Conservation (phyloP, 2,329 filamentous ascomycete genomes). For the Claviceps maximensis region DNA sequence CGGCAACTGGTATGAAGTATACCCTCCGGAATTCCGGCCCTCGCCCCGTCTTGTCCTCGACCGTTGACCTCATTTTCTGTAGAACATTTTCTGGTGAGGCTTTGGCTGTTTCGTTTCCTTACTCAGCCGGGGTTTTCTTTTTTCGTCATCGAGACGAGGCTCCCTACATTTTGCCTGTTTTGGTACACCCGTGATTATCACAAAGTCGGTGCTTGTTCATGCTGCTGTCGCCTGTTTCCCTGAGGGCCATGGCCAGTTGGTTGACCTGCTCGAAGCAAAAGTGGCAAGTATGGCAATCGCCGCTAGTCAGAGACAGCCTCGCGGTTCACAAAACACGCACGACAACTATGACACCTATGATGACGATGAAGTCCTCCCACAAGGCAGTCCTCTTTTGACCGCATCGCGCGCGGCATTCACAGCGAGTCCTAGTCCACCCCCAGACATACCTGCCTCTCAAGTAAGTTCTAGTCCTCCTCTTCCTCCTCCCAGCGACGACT, state of each 20-base stretch:
- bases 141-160: neutral
- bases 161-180: neutral
- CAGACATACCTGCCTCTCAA: conserved; percentile 23
- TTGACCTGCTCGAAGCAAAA: conserved; percentile 17
- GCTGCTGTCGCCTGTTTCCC: conserved; percentile 3
- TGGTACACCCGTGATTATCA: neutral
- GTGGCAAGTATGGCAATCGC: conserved; percentile 27
- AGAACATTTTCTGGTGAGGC: neutral
- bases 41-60: neutral
- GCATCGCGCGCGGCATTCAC: conserved; percentile 20
- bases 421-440: conserved; percentile 20
- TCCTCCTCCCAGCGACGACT: conserved; percentile 19
- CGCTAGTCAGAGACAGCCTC: conserved; percentile 20
- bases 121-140: neutral
- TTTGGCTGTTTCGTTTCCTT: neutral
- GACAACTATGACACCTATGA: conserved; percentile 28
- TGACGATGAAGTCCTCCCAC: conserved; percentile 12
- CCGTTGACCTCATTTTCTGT: neutral
- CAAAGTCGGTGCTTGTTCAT: conserved; percentile 4
- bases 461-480: conserved; percentile 20
- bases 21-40: too few relatives aligned
- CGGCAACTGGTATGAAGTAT: neutral
- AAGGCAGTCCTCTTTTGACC: conserved; percentile 27
- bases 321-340: conserved; percentile 23
- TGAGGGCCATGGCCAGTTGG: conserved; percentile 23